Evolutionary conservation across 352 stramenopile genomes (phyloP).

Genomic region (Globisporangium irregulare): DNA sequence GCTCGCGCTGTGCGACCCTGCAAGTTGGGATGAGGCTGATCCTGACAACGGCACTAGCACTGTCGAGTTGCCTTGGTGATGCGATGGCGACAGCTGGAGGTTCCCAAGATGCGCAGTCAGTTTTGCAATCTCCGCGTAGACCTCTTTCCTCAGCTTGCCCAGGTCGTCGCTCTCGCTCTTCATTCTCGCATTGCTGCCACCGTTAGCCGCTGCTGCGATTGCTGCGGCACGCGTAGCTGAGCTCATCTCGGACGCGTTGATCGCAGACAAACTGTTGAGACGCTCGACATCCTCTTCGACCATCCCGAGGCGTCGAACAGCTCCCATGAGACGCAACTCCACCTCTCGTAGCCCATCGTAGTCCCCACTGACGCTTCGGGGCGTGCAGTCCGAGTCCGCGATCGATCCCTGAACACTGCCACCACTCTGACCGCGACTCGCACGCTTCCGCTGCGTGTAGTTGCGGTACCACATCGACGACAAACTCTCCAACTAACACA

Average conservation of each 20-base stretch:
- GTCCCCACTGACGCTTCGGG: slow-evolving; percentile 11
- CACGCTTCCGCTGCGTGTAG: slow-evolving; percentile 33
- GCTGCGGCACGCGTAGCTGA: slow-evolving; percentile 3
- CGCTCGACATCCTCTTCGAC: slow-evolving; percentile 69
- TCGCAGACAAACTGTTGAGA: slow-evolving; percentile 30
- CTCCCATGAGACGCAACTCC: slow-evolving; percentile 56
- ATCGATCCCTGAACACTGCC: slow-evolving; percentile 12
- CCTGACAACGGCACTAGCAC: slow-evolving; percentile 4
- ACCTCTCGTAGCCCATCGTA: slow-evolving; percentile 47
- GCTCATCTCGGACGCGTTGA: slow-evolving; percentile 24
- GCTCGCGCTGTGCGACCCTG: slow-evolving; percentile 13
- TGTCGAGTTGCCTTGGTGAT: slow-evolving; percentile 6
- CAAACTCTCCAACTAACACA: slow-evolving; percentile 39
- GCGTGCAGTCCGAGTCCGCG: slow-evolving; percentile 17
- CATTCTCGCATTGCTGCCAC: neutral
- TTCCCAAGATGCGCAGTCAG: slow-evolving; percentile 26
- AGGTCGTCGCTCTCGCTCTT: slow-evolving; percentile 32
- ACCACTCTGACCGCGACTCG: slow-evolving; percentile 13
- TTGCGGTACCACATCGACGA: slow-evolving; percentile 74
- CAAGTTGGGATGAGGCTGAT: neutral
- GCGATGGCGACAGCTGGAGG: slow-evolving; percentile 17
- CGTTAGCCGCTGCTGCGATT: neutral
- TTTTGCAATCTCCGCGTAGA: slow-evolving; percentile 53
- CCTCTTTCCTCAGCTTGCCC: slow-evolving; percentile 43
- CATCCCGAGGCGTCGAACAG: slow-evolving; percentile 46